Base-by-base conservation (phyloP, 1,139 yeast genomes). In the Pichia inconspicua region DNA sequence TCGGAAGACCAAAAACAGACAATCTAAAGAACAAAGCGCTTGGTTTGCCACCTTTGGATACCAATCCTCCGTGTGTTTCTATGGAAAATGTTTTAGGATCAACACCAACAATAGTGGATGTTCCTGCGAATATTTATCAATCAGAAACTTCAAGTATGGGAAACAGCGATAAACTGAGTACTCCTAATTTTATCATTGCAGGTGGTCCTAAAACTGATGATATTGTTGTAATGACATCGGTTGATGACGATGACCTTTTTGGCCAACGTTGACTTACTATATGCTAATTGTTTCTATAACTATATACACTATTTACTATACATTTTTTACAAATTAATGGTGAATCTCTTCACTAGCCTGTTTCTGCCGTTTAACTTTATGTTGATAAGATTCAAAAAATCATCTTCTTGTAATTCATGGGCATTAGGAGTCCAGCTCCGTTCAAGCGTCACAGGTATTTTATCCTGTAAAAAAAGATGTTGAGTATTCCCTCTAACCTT, bases 91-190 rank as follows among this genome's bases (percentile, higher is more conserved):
- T 44, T 1, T 35, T 42, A 8, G 27, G n/a, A 5, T 34, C 47
- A 1, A 49, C 42, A 5, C 48, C 52, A 3, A 45, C 42, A 28
- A 43, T 53, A 22, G 49, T 49, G 27, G 55, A 53, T 40, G 55
- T 53, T 25, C 55, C 55, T 9, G 50, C 49, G 3, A 44, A 44
- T 27, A 47, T 53, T 15, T 44, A 44, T 35, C 46, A 45, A 15
- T 40, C 42, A 1, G 41, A 48, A 30, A 47, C 9, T 15, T 45
- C 49, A 8, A 34, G 37, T 11, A 34, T 34, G 37, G 37, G 37
- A 15, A 34, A 34, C 22, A 34, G 37, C 6, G 37, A 34, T 7
- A 34, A 34, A 34, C 37, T 34, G 37, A 34, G 37, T 34, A 34
- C 37, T 5, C 37, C 37, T 15, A 34, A 15, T 11, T 34, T 34